Evolutionary conservation across 2,329 filamentous ascomycete genomes (phyloP).

Genomic region (Claviceps sp.): DNA sequence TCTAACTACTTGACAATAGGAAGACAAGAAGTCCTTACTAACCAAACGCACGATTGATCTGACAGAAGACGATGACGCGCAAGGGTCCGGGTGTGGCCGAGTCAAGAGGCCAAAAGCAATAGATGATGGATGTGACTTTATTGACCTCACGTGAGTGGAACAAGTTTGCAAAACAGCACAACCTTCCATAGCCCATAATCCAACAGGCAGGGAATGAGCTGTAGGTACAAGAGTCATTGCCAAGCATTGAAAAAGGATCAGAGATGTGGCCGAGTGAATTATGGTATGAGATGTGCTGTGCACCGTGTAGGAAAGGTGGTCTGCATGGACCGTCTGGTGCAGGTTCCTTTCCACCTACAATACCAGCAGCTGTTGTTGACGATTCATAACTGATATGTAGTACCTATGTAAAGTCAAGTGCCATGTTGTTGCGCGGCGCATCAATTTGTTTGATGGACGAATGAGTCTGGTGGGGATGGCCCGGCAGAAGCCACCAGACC

Average conservation of each 20-base stretch:
- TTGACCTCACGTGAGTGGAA: constrained; percentile 2
- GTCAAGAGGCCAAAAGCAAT: neutral
- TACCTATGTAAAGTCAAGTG: no score
- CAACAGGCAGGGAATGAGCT: neutral
- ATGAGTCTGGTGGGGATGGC: no score
- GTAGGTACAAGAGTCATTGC: neutral
- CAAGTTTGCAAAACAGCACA: neutral
- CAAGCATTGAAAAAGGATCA: neutral
- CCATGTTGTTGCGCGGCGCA: no score
- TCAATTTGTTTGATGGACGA: no score
- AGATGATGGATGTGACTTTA: neutral
- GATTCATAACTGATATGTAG: no score
- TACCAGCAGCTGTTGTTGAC: no score
- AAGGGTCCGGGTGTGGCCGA: neutral
- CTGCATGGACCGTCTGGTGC: no score
- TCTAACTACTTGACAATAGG: neutral
- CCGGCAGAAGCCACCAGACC: no score
- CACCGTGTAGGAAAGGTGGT: neutral
- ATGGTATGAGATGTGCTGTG: neutral
- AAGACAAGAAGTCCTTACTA: neutral
- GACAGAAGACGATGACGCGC: constrained; percentile 1
- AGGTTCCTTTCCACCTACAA: no score
- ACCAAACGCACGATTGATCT: constrained; percentile 6
- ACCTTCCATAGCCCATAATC: neutral
- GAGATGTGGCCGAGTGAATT: neutral